Percentiles rank a stretch among this genome's conserved stretches.
Conservation (phyloP, 805 yeast genomes). For the Starmerella riodocensis region DNA sequence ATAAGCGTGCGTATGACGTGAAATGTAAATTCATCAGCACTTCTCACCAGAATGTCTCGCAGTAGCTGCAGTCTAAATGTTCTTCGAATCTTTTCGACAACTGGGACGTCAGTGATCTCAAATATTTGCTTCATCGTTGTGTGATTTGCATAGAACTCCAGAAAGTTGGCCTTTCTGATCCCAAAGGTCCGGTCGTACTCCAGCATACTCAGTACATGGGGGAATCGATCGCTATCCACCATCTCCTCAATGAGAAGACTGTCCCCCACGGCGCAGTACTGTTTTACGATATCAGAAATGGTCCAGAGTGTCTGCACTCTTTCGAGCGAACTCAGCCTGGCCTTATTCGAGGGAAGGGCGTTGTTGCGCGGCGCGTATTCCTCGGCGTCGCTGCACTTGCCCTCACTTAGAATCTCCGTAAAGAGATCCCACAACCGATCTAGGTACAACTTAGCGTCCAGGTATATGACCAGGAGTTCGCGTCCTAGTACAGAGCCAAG, state of each 20-base stretch:
- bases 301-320: constrained; percentile 46
- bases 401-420: constrained; percentile 23
- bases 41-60: constrained; percentile 71
- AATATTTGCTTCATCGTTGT: constrained; percentile 58
- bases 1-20: constrained; percentile 54
- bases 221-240: constrained; percentile 38
- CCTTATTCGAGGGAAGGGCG: not conserved
- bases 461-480: constrained; percentile 42
- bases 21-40: constrained; percentile 68
- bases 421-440: constrained; percentile 40
- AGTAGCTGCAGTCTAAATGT: constrained; percentile 70
- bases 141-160: constrained; percentile 47
- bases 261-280: constrained; percentile 57
- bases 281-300: constrained; percentile 61
- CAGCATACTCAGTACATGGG: constrained; percentile 60
- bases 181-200: constrained; percentile 86
- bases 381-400: constrained; percentile 19
- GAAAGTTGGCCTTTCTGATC: constrained; percentile 60
- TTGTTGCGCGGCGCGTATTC: not conserved
- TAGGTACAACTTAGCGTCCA: constrained; percentile 44
- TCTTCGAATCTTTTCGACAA: constrained; percentile 47
- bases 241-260: constrained; percentile 44
- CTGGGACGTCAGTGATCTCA: constrained; percentile 41
- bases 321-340: constrained; percentile 14
- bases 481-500: constrained; percentile 51